Conservation (phyloP, 768 basidiomycete genomes). For the Ramaria rubella region DNA sequence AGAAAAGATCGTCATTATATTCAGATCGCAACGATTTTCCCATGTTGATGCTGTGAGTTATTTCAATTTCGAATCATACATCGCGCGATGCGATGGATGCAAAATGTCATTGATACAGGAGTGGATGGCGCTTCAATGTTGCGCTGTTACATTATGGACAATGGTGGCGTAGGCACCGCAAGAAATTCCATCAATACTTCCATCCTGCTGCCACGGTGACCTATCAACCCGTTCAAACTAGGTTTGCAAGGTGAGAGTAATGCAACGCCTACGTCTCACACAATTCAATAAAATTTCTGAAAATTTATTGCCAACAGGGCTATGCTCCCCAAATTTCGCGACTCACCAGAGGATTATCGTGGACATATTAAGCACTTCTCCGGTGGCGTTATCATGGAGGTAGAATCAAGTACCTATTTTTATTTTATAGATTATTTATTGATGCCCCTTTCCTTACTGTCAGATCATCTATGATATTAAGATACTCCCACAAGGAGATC, state of each 20-base stretch:
- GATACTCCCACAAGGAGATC: slow-evolving; percentile 27
- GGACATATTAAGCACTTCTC: slow-evolving; percentile 46
- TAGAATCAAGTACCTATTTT: not conserved
- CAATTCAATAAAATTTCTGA: not conserved
- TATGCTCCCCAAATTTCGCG: slow-evolving; percentile 38
- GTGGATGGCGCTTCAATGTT: not conserved
- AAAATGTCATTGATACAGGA: not conserved
- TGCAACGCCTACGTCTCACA: too few relatives aligned
- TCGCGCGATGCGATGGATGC: not conserved
- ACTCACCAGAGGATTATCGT: slow-evolving; percentile 37
- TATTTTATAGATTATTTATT: too few relatives aligned
- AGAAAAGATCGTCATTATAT: not conserved
- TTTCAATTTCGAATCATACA: not conserved
- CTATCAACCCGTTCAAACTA: slow-evolving; percentile 28
- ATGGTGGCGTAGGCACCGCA: slow-evolving; percentile 24
- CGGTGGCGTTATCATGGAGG: not conserved
- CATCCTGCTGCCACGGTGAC: slow-evolving; percentile 21
- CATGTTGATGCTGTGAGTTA: not conserved
- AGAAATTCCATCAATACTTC: slow-evolving; percentile 32
- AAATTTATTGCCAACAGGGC: not conserved
- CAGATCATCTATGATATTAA: not conserved
- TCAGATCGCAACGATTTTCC: not conserved
- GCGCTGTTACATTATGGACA: not conserved
- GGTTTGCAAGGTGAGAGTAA: not conserved
- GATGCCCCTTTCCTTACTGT: not conserved